These are phyloP conservation scores for Boletus bicolor DNA, from an alignment of 768 basidiomycete genomes.

Conservation along the genomic window DNA sequence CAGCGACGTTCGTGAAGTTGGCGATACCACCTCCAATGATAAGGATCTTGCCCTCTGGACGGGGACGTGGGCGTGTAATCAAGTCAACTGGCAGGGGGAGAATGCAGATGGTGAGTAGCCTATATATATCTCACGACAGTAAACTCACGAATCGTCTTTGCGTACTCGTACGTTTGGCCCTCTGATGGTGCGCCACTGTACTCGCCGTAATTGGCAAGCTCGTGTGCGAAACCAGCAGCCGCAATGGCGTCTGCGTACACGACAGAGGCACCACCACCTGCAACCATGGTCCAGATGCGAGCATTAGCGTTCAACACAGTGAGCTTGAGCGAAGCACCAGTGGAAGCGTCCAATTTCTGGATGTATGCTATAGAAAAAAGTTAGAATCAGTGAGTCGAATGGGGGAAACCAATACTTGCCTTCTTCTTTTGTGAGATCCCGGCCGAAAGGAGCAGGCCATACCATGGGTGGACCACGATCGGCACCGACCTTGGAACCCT, in stretches of 20 bases:
- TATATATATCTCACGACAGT: not conserved
- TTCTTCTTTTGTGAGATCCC: conserved; percentile 97
- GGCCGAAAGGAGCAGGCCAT: conserved; percentile 94
- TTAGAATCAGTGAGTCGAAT: not conserved
- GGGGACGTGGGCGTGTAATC: conserved; percentile 84
- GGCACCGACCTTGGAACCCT: conserved; percentile 58
- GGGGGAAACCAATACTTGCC: conserved; percentile 4
- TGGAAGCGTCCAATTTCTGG: conserved; percentile 94
- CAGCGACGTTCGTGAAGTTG: conserved; percentile 99
- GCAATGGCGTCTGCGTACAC: conserved; percentile 76
- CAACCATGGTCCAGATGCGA: conserved; percentile 99
- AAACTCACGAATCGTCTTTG: conserved; percentile 88
- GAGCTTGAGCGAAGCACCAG: conserved; percentile 96
- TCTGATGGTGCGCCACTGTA: conserved; percentile 98
- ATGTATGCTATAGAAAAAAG: conserved; percentile 67
- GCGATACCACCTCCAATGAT: conserved; percentile 99
- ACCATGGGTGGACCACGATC: conserved; percentile 99
- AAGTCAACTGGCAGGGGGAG: conserved; percentile 64
- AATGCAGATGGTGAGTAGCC: not conserved
- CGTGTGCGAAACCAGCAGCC: conserved; percentile 93
- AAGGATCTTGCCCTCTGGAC: conserved; percentile 91
- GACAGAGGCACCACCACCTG: conserved; percentile 85
- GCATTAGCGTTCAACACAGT: conserved; percentile 95
- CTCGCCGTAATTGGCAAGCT: conserved; percentile 99
- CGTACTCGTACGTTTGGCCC: conserved; percentile 98